phyloP scores from a whole-genome alignment of 2,329 filamentous ascomycete species.

The Cryphonectria parasitica region DNA sequence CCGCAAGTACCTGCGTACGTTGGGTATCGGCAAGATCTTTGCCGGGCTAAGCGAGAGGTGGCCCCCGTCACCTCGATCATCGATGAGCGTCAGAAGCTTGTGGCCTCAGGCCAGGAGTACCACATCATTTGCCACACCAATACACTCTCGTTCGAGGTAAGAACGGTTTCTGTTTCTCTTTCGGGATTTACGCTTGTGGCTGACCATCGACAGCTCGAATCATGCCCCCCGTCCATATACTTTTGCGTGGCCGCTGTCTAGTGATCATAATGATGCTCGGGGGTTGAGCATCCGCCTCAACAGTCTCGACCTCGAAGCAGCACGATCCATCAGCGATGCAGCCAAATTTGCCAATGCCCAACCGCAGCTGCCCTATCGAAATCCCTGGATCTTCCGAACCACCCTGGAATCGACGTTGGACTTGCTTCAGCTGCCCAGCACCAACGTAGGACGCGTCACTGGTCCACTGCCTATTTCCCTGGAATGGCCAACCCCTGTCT shows the following conservation, averaged over 20 bases:
- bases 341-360: neutral
- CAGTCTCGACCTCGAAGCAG: conserved; percentile 25
- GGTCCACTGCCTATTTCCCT: conserved; percentile 7
- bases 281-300: conserved; percentile 20
- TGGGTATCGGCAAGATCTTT: conserved; percentile 50
- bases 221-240: neutral
- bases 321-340: conserved; percentile 22
- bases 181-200: neutral
- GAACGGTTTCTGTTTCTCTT: neutral
- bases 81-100: conserved; percentile 10
- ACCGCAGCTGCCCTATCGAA: conserved; percentile 18
- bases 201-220: neutral
- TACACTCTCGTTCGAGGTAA: conserved; percentile 9
- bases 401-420: conserved; percentile 14
- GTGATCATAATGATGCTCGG: conserved; percentile 12
- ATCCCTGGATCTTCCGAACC: conserved; percentile 30
- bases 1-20: conserved; percentile 41
- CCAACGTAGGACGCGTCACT: neutral
- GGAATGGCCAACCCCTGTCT: neutral
- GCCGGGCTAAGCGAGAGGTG: conserved; percentile 43
- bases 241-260: neutral
- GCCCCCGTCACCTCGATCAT: conserved; percentile 31
- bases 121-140: conserved; percentile 1
- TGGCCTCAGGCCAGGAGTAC: conserved; percentile 18
- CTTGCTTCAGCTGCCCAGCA: neutral